These are phyloP conservation scores for Rubia peregrina DNA, from an alignment of 305 asterid genomes.

Conservation along the genomic window DNA sequence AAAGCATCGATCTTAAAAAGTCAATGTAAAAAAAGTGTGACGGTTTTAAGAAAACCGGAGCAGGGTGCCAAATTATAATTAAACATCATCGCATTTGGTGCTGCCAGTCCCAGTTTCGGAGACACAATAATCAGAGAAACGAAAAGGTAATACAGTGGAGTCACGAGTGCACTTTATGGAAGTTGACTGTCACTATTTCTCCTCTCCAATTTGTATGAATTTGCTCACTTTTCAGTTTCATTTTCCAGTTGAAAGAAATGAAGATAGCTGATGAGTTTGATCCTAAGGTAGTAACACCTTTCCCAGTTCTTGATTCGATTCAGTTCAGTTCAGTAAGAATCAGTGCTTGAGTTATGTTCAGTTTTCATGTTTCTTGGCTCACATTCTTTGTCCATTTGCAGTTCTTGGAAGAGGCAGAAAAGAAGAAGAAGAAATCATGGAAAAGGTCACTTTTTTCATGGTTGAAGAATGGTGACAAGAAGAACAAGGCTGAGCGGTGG, in stretches of 20 bases:
- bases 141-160: not conserved
- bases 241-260: constrained; percentile 26
- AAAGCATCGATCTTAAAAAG: no score
- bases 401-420: constrained; percentile 73
- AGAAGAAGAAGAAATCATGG: constrained; percentile 48
- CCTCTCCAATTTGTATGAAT: not conserved
- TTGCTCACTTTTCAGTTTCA: not conserved
- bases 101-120: not conserved
- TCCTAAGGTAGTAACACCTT: not conserved
- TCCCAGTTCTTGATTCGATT: not conserved
- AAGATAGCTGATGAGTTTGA: constrained; percentile 21
- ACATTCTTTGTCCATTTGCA: constrained; percentile 16
- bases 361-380: not conserved
- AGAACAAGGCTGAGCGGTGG: constrained; percentile 26
- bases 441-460: constrained; percentile 53
- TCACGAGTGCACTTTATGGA: not conserved
- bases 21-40: no score
- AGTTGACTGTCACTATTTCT: not conserved
- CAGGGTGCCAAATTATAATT: not conserved
- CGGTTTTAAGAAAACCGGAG: no score
- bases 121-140: not conserved
- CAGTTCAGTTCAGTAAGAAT: no score
- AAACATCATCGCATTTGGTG: not conserved
- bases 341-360: no score
- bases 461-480: constrained; percentile 44